Conservation (phyloP, 129 eudicot species). For the Escallonia rubra region DNA sequence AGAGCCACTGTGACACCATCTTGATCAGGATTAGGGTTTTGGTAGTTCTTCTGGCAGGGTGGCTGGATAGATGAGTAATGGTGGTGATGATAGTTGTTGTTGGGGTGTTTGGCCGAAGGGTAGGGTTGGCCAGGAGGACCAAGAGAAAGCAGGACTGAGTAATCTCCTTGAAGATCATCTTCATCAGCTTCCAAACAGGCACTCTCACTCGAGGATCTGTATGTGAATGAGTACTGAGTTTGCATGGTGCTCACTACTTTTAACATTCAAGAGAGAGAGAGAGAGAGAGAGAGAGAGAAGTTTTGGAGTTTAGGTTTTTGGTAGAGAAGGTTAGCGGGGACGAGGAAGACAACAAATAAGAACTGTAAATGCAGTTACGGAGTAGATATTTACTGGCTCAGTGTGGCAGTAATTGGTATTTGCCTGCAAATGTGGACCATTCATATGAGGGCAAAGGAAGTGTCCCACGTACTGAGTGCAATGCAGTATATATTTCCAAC, state of each 20-base stretch:
- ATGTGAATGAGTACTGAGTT: slow-evolving; percentile 20
- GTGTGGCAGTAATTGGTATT: too few species aligned
- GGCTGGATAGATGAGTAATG: slow-evolving; percentile 16
- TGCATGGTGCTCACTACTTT: slow-evolving; percentile 26
- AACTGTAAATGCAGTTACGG: background rate
- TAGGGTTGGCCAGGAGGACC: slow-evolving; percentile 70
- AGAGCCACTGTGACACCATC: slow-evolving; percentile 66
- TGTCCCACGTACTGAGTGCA: too few species aligned
- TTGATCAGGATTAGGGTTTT: slow-evolving; percentile 34
- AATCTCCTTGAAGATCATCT: slow-evolving; percentile 47
- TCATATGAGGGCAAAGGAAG: too few species aligned
- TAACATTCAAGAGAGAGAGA: background rate
- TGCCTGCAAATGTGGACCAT: too few species aligned
- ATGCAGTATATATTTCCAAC: too few species aligned
- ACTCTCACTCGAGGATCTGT: slow-evolving; percentile 47
- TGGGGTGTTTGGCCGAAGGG: slow-evolving; percentile 26
- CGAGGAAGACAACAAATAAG: background rate
- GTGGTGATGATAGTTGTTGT: background rate
- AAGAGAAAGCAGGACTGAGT: slow-evolving; percentile 60
- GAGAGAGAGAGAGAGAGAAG: background rate
- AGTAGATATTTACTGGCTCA: too few species aligned
- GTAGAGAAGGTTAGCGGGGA: slow-evolving; percentile 15
- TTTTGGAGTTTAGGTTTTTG: slow-evolving; percentile 7
- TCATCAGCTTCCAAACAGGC: slow-evolving; percentile 47
- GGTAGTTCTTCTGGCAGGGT: background rate